Base-by-base conservation (phyloP, 2,329 filamentous ascomycete genomes). In the Penicillium sp. region DNA sequence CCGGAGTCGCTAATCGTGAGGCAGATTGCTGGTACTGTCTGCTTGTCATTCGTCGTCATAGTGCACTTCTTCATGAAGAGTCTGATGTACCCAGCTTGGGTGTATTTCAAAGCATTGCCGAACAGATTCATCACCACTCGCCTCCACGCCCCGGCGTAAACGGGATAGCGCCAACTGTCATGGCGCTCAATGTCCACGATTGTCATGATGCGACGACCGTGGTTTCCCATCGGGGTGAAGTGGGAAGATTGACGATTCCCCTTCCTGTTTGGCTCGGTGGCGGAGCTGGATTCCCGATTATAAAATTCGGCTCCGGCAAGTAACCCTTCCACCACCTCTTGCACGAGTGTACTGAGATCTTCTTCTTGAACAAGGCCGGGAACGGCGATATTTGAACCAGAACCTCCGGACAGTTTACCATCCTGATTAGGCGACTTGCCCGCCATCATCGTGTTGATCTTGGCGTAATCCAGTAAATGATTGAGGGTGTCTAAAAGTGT, bases 21-120 rank as follows among this genome's bases (percentile, higher is more conserved):
- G 1, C 52, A 43, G 29, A 55, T 44, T 36, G 55, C 47, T 5
- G 50, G 47, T 12, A 48, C 42, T 40, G 37, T 9, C 9, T 52
- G 27, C 9, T 46, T 39, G n/a, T 42, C 52, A 6, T 45, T 12
- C 5, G 32, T 25, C 1, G 12, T 39, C 13, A 55, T 39, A 1
- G 43, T 48, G n/a, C 52, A 46, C 1, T 47, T 51, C 24, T 49
- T 54, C 52, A 59, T 53, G 25, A 53, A 47, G 1, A 59, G 44
- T 18, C 54, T 47, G 29, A 77, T 71, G 37, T 65, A 71, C 0
- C 75, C 73, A 12, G 62, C 50, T 1, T 57, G 50, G 0, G 72
- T 76, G 50, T 77, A 76, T 51, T 77, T 77, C 8, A 78, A 58
- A 0, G 73, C 66, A 57, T 77, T 78, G 2, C 71, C 71, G 6